Evolutionary conservation across 352 stramenopile species (phyloP).

Genomic region (Phytophthora syringae): DNA sequence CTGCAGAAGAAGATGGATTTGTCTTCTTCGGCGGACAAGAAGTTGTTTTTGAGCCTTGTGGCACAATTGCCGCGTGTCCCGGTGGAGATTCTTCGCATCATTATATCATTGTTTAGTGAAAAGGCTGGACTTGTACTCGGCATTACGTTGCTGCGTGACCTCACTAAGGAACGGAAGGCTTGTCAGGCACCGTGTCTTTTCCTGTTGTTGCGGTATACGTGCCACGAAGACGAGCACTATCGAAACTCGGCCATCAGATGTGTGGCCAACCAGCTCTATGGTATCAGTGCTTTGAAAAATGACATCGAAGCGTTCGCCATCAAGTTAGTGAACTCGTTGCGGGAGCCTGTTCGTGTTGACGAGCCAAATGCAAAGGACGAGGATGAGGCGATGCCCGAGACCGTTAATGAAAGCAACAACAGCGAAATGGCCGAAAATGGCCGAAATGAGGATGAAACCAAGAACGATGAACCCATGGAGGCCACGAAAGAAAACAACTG

Average conservation of each 20-base stretch:
- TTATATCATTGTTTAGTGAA: conserved; percentile 57
- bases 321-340: conserved; percentile 61
- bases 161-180: conserved; percentile 67
- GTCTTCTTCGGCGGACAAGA: conserved; percentile 65
- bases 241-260: conserved; percentile 78
- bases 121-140: conserved; percentile 70
- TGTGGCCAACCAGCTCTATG: conserved; percentile 83
- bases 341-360: conserved; percentile 22
- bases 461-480: conserved; percentile 10
- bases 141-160: conserved; percentile 75
- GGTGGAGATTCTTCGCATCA: conserved; percentile 62
- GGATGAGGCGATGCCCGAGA: conserved; percentile 37
- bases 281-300: conserved; percentile 52
- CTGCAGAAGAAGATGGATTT: conserved; percentile 60
- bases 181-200: conserved; percentile 59
- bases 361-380: conserved; percentile 20
- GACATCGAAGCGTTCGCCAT: conserved; percentile 72
- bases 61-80: conserved; percentile 61
- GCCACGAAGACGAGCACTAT: conserved; percentile 67
- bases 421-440: conserved; percentile 5
- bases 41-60: conserved; percentile 69
- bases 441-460: neutral
- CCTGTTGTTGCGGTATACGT: conserved; percentile 76
- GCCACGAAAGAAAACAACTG: conserved; percentile 16
- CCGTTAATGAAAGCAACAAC: conserved; percentile 13